These are phyloP conservation scores for Fusarium xylarioides DNA, from an alignment of 2,329 filamentous ascomycete species.

Conservation along the genomic window DNA sequence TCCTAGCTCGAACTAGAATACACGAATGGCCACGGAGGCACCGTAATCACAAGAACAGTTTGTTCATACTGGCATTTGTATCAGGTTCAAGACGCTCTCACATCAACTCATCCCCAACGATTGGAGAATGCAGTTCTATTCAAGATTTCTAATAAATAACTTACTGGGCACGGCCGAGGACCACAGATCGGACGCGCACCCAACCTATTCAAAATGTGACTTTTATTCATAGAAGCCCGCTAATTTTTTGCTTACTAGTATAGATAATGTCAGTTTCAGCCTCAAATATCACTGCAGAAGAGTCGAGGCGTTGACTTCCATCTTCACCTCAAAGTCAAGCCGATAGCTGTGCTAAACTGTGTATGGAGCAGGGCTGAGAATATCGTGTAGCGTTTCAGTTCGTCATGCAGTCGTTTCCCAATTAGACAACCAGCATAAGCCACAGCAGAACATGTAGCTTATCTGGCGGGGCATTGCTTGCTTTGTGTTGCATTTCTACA, in stretches of 20 bases:
- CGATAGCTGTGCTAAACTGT: neutral
- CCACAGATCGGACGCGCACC: neutral
- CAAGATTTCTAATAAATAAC: neutral
- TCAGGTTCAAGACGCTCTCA: neutral
- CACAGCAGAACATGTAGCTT: neutral
- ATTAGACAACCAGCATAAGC: neutral
- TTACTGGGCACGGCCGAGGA: neutral
- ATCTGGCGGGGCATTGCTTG: constrained; percentile 20
- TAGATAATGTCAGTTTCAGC: neutral
- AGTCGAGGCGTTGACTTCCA: neutral
- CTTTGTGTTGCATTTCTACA: constrained; percentile 6
- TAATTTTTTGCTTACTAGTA: neutral
- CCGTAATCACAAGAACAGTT: neutral
- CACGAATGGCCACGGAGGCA: neutral
- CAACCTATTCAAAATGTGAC: neutral
- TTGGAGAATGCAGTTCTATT: neutral
- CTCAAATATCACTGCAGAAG: neutral
- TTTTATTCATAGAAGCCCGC: neutral
- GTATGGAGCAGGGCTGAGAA: neutral
- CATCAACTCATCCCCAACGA: neutral
- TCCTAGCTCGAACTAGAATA: neutral
- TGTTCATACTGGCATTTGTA: neutral
- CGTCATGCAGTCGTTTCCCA: constrained; percentile 1
- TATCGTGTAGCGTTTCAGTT: neutral
- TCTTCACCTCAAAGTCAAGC: neutral